These are phyloP conservation scores for Rhizopogon rudus DNA, from an alignment of 768 basidiomycete species.

Conservation along the genomic window DNA sequence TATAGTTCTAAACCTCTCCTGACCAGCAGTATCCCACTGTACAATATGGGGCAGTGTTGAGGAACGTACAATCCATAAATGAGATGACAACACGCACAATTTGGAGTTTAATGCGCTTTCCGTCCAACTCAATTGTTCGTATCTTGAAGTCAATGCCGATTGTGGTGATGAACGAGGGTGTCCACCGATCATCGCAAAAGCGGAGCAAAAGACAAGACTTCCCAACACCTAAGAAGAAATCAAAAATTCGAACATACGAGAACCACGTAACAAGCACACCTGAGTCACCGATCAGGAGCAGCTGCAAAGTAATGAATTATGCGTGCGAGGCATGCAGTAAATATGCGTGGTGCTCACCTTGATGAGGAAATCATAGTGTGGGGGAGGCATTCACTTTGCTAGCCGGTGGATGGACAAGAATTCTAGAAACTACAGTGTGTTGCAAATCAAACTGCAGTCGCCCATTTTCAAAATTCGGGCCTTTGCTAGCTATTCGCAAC, in stretches of 20 bases:
- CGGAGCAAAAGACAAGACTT: constrained; percentile 94
- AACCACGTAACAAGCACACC: constrained; percentile 38
- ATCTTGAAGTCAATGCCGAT: constrained; percentile 99
- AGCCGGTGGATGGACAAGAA: not conserved
- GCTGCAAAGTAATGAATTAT: constrained; percentile 37
- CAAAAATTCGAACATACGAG: constrained; percentile 2
- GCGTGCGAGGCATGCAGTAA: not conserved
- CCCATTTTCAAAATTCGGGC: too few species aligned
- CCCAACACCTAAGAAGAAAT: constrained; percentile 65
- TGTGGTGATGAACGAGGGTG: constrained; percentile 97
- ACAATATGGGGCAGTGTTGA: not conserved
- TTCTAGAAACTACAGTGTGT: too few species aligned
- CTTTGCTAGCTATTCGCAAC: too few species aligned
- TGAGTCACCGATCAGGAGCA: constrained; percentile 94
- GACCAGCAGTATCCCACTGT: constrained; percentile 99
- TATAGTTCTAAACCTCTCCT: constrained; percentile 98
- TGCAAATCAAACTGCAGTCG: too few species aligned
- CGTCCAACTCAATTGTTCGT: constrained; percentile 96
- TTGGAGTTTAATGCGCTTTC: constrained; percentile 96
- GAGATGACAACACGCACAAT: constrained; percentile 48
- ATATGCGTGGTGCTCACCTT: constrained; percentile 48
- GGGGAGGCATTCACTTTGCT: constrained; percentile 61
- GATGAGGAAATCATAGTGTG: constrained; percentile 97
- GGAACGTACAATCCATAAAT: too few species aligned
- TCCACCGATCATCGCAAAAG: constrained; percentile 99